phyloP scores from a whole-genome alignment of 148 eudicot species.

The Oxyria digyna region DNA sequence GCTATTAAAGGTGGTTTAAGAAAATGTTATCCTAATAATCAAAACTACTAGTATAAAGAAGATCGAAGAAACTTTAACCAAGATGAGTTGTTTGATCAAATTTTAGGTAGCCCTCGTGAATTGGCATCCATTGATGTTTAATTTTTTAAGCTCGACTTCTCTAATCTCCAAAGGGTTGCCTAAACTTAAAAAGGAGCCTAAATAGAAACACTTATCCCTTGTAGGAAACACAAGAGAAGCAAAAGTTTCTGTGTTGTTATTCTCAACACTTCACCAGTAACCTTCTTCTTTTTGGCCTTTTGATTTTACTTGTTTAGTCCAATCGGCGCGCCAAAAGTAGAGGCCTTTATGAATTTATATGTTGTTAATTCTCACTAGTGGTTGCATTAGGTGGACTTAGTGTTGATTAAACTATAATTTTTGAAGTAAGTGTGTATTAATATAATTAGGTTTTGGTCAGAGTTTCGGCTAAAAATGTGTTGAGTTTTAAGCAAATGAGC shows the following conservation, averaged over 20 bases:
- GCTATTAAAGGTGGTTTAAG: constrained; percentile 1
- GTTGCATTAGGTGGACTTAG: not conserved
- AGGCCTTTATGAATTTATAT: not conserved
- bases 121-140: not conserved
- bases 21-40: constrained; percentile 4
- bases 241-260: not conserved
- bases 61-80: not conserved
- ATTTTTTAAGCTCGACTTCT: not conserved
- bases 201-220: not conserved
- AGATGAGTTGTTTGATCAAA: not conserved
- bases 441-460: not conserved
- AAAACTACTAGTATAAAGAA: not conserved
- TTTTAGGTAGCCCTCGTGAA: constrained; percentile 2
- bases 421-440: not conserved
- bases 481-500: not conserved
- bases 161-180: not conserved
- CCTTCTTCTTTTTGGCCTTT: not conserved
- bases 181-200: not conserved
- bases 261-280: not conserved
- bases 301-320: not conserved
- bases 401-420: not conserved
- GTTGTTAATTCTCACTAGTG: not conserved
- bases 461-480: not conserved
- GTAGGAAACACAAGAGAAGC: not conserved
- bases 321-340: not conserved